Conservation (phyloP, 192 early-diverging fungal genomes). For the Allomyces macrogynus region DNA sequence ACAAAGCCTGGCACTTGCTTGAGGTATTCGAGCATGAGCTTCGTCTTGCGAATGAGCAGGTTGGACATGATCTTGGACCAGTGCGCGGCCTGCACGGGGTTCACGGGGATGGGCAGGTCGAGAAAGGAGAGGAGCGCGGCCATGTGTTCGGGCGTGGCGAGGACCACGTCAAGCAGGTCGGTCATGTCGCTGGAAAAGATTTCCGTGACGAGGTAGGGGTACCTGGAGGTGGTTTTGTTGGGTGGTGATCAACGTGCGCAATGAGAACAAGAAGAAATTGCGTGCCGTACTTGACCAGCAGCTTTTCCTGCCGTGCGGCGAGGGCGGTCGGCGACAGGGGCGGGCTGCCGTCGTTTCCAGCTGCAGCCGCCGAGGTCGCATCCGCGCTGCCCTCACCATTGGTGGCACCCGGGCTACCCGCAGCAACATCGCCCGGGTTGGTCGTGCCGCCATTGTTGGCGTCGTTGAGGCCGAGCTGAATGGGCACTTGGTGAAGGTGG, state of each 20-base stretch:
- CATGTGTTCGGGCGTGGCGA: constrained; percentile 51
- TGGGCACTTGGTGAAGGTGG: neutral
- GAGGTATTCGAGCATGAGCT: constrained; percentile 74
- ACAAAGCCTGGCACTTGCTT: constrained; percentile 55
- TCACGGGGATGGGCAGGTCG: constrained; percentile 49
- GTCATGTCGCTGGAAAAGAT: constrained; percentile 56
- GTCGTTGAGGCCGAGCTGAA: neutral
- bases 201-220: constrained; percentile 63
- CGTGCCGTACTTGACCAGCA: neutral
- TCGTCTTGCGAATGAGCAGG: constrained; percentile 71
- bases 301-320: constrained; percentile 1
- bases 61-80: constrained; percentile 80
- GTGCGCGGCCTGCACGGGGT: constrained; percentile 65
- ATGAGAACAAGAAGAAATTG: constrained; percentile 1
- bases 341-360: too few relatives aligned
- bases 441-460: neutral
- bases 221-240: constrained; percentile 26
- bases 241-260: neutral
- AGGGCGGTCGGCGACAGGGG: neutral
- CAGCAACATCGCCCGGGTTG: neutral
- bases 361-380: neutral
- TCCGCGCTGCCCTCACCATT: neutral
- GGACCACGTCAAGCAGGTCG: constrained; percentile 51
- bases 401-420: neutral
- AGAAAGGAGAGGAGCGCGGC: constrained; percentile 70